A percentile compares a stretch with the other conserved stretches of the same genome.
Evolutionary conservation across 2,329 filamentous ascomycete species (phyloP).

Genomic region (Diplodia mutila): DNA sequence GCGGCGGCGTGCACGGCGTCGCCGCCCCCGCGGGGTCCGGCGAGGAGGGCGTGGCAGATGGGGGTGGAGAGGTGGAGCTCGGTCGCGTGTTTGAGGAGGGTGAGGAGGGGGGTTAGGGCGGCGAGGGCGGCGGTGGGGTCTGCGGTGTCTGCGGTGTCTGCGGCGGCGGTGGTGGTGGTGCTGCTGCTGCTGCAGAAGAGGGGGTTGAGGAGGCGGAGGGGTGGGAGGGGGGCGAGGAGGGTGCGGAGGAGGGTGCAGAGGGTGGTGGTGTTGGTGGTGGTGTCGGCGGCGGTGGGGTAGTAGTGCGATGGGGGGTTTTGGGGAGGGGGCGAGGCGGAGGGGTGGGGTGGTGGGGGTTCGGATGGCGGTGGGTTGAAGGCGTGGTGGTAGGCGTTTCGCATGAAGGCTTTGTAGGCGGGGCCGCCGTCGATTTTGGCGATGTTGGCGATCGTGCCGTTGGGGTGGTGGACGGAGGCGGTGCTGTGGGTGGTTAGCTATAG

Average conservation of each 20-base stretch:
- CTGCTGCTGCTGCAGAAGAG: too few relatives aligned
- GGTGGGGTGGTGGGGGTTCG: neutral
- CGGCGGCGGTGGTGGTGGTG: neutral
- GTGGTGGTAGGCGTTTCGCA: neutral
- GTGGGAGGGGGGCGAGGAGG: neutral
- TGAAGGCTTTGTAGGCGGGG: neutral
- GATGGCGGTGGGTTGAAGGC: neutral
- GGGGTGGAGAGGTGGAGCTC: neutral
- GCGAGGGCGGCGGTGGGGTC: neutral
- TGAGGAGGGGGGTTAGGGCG: neutral
- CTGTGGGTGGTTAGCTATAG: neutral
- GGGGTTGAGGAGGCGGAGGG: too few relatives aligned
- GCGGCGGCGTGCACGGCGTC: too few relatives aligned
- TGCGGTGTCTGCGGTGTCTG: neutral
- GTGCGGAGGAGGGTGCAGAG: neutral
- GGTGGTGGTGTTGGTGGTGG: neutral
- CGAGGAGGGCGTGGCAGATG: neutral
- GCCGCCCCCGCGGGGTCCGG: too few relatives aligned
- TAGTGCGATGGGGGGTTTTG: neutral
- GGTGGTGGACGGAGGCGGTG: slow-evolving; percentile 10
- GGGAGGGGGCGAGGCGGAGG: too few relatives aligned
- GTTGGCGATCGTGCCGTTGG: neutral
- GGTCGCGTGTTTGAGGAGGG: neutral
- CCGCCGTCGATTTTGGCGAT: neutral
- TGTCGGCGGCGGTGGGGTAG: neutral